phyloP scores from a whole-genome alignment of 345 rosid species.

The Pistacia integerrima region DNA sequence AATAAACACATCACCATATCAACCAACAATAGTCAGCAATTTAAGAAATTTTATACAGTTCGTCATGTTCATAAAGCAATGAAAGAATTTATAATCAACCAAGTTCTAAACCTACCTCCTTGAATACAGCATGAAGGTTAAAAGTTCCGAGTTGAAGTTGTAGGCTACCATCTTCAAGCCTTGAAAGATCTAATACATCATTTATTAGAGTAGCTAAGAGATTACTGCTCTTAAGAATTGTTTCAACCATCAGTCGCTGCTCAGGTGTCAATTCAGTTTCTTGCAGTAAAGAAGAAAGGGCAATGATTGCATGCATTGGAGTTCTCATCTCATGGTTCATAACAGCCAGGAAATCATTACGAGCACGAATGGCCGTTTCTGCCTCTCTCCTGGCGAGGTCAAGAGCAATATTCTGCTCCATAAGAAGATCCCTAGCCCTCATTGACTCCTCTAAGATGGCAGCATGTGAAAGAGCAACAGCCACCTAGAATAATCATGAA shows the following conservation, averaged over 20 bases:
- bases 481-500: conserved; percentile 60
- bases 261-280: conserved; percentile 94
- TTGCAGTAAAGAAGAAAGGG: conserved; percentile 95
- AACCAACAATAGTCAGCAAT: not conserved
- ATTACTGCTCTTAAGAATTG: conserved; percentile 89
- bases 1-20: conserved; percentile 17
- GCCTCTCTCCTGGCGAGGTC: conserved; percentile 94
- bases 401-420: conserved; percentile 95
- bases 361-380: conserved; percentile 93
- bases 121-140: conserved; percentile 69
- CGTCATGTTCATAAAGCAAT: conserved; percentile 14
- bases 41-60: not conserved
- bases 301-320: conserved; percentile 97
- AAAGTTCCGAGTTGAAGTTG: conserved; percentile 77
- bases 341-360: conserved; percentile 96
- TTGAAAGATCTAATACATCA: conserved; percentile 95
- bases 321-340: conserved; percentile 99
- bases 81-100: not conserved
- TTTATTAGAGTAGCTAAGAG: conserved; percentile 88
- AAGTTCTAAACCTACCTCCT: conserved; percentile 54
- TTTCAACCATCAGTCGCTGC: conserved; percentile 96
- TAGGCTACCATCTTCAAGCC: conserved; percentile 99
- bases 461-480: conserved; percentile 97
- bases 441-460: conserved; percentile 97
- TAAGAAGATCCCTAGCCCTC: conserved; percentile 97